phyloP scores from a whole-genome alignment of 306 rosid species.

The Quercus berberidifolia region DNA sequence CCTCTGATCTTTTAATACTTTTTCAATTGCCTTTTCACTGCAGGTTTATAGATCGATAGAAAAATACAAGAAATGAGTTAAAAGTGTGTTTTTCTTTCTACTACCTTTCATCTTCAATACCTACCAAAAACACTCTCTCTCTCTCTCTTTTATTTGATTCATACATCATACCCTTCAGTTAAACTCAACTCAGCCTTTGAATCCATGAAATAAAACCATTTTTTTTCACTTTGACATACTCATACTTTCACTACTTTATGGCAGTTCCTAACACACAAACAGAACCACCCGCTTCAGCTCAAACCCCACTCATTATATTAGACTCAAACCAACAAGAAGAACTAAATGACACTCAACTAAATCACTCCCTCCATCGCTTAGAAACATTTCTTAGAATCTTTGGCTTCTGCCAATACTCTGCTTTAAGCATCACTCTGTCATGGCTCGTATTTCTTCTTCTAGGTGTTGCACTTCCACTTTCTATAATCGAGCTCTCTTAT shows the following conservation, averaged over 20 bases:
- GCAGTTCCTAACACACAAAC: not conserved
- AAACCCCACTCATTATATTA: constrained; percentile 12
- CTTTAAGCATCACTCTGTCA: constrained; percentile 29
- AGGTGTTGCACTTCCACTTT: constrained; percentile 32
- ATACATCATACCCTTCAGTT: too few relatives aligned
- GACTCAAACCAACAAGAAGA: not conserved
- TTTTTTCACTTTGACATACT: not conserved
- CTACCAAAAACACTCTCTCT: not conserved
- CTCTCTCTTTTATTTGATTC: too few relatives aligned
- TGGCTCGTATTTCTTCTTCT: constrained; percentile 40
- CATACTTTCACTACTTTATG: not conserved
- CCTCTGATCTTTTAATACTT: too few relatives aligned
- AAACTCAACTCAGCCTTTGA: not conserved
- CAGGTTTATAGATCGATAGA: too few relatives aligned
- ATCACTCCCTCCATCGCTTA: constrained; percentile 20
- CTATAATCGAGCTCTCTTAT: not conserved
- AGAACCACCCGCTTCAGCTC: not conserved
- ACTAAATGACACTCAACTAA: constrained; percentile 9
- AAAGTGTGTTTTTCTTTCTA: not conserved
- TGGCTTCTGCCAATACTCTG: constrained; percentile 33
- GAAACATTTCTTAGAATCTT: constrained; percentile 29
- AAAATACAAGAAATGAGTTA: too few relatives aligned
- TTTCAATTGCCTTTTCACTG: too few relatives aligned
- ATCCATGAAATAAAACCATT: not conserved
- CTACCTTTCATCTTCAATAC: not conserved